Evolutionary conservation across 2,329 filamentous ascomycete genomes (phyloP).

Genomic region (Drechslerella coelobrocha): DNA sequence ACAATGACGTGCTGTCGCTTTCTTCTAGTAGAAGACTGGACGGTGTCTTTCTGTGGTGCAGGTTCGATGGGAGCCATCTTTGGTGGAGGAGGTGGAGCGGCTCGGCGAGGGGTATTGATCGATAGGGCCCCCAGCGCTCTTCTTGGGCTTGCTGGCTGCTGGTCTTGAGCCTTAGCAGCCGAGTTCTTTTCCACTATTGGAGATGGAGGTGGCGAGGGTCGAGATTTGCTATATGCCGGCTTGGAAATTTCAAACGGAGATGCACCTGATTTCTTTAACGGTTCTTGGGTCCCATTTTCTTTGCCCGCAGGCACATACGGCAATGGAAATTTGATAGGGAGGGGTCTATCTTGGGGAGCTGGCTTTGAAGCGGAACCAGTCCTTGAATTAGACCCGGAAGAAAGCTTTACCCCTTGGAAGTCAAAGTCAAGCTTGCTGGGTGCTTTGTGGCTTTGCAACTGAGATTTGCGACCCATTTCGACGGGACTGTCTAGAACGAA

Average conservation of each 20-base stretch:
- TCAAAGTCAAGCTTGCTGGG: slow-evolving; percentile 42
- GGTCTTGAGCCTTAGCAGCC: slow-evolving; percentile 18
- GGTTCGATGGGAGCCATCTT: slow-evolving; percentile 98
- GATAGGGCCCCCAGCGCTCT: slow-evolving; percentile 44
- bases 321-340: slow-evolving; percentile 32
- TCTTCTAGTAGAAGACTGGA: slow-evolving; percentile 66
- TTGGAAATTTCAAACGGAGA: slow-evolving; percentile 40
- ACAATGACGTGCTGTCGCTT: slow-evolving; percentile 83
- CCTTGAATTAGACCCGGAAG: slow-evolving; percentile 42
- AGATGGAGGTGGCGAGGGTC: slow-evolving; percentile 37
- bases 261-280: slow-evolving; percentile 15
- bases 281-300: slow-evolving; percentile 19
- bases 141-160: slow-evolving; percentile 24
- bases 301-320: slow-evolving; percentile 29
- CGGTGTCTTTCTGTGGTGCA: slow-evolving; percentile 72
- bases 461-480: slow-evolving; percentile 37
- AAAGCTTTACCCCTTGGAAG: slow-evolving; percentile 19
- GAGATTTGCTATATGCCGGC: slow-evolving; percentile 12
- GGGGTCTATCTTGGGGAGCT: slow-evolving; percentile 14
- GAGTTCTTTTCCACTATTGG: slow-evolving; percentile 43
- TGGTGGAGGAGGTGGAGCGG: slow-evolving; percentile 78
- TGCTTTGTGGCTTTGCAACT: slow-evolving; percentile 25
- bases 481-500: slow-evolving; percentile 39
- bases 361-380: slow-evolving; percentile 30
- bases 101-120: slow-evolving; percentile 74